A percentile compares a stretch with the other conserved stretches of the same genome.
phyloP scores from a whole-genome alignment of 2,329 filamentous ascomycete species.

The Sporothrix protearum region DNA sequence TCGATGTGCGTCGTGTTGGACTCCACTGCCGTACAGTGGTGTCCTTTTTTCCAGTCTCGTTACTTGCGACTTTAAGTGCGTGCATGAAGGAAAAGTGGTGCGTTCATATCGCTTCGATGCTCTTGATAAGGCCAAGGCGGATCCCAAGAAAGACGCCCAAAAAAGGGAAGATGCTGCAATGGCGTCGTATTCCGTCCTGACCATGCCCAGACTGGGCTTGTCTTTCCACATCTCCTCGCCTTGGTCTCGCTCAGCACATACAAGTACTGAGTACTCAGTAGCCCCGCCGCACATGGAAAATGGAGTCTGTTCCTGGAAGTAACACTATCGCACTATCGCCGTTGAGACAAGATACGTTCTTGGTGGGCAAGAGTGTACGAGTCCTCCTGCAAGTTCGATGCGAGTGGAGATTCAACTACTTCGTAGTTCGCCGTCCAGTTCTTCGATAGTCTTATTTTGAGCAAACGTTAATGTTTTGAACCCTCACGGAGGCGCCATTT shows the following conservation, averaged over 20 bases:
- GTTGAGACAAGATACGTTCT: neutral
- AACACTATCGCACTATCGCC: neutral
- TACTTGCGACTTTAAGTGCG: neutral
- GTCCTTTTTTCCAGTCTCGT: neutral
- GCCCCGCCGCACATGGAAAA: neutral
- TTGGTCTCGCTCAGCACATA: neutral
- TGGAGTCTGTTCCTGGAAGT: neutral
- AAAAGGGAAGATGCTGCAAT: neutral
- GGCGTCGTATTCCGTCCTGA: neutral
- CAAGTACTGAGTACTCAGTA: no score
- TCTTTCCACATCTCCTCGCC: neutral
- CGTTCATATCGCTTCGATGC: neutral
- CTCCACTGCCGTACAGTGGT: neutral
- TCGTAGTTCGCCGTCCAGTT: neutral
- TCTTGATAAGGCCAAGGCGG: neutral
- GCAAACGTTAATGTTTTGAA: neutral
- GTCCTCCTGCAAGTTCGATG: neutral
- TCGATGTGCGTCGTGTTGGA: neutral
- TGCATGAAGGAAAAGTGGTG: neutral
- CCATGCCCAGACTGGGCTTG: neutral
- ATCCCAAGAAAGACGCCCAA: neutral
- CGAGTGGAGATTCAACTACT: neutral
- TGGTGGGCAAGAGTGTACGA: neutral
- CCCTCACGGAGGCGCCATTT: no score
- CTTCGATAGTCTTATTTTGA: neutral